phyloP scores from a whole-genome alignment of 106 monocot species.

The Agapanthus africanus region DNA sequence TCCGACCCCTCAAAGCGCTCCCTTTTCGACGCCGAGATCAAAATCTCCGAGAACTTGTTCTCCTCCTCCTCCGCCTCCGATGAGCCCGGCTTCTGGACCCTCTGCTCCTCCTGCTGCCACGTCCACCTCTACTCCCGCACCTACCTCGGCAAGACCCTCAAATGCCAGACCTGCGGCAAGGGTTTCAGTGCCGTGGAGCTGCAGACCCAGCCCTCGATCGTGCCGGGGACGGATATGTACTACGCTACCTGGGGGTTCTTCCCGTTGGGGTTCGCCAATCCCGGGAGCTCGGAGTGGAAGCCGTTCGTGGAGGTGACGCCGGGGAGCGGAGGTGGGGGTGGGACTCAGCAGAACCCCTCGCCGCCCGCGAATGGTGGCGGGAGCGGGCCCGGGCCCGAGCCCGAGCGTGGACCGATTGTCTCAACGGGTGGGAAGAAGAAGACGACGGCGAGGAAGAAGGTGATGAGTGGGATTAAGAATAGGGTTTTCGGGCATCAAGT shows the following conservation, averaged over 20 bases:
- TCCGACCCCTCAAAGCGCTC: conserved; percentile 45
- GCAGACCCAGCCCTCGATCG: conserved; percentile 24
- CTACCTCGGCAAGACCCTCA: conserved; percentile 22
- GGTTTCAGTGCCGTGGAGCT: conserved; percentile 37
- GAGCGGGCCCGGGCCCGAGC: neutral
- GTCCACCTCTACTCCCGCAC: conserved; percentile 35
- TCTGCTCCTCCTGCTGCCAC: conserved; percentile 38
- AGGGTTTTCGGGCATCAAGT: neutral
- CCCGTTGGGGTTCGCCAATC: conserved; percentile 21
- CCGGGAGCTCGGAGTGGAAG: conserved; percentile 18
- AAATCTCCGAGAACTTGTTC: neutral
- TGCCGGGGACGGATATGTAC: conserved; percentile 25
- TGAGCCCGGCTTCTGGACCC: conserved; percentile 41
- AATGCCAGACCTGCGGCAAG: conserved; percentile 35
- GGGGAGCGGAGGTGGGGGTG: conserved; percentile 7
- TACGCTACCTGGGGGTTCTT: conserved; percentile 26
- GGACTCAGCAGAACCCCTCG: neutral
- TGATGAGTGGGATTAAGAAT: conserved; percentile 3
- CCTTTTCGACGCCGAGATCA: conserved; percentile 37
- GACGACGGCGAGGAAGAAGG: conserved; percentile 28
- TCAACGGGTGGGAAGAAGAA: conserved; percentile 10
- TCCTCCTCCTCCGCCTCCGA: neutral
- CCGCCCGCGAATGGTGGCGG: neutral
- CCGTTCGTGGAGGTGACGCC: conserved; percentile 23
- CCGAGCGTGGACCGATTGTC: neutral